Evolutionary conservation across 1,284 basidiomycete species (phyloP), one percentile per base, ranked within the genome.

Genomic region (Cutaneotrichosporon dermatis): DNA sequence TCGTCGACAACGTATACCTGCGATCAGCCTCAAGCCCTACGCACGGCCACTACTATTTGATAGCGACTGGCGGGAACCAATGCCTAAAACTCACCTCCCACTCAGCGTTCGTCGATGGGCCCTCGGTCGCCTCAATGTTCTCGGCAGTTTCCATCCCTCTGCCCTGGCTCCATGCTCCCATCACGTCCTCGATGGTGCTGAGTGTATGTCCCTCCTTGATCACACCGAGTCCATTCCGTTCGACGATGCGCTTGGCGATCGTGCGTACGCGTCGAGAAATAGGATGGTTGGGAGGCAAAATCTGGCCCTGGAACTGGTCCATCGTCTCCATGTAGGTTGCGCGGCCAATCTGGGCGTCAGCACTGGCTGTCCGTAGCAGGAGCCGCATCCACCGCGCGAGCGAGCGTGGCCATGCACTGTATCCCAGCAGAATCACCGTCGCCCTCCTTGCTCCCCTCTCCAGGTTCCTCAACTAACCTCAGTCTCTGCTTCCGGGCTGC

Each of bases 1-100:
- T 93, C 88, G 63, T 91, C 82, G 55, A 95, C 88, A 1, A 96
- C 90, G 55, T 90, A 81, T 0, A 96, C 82, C 66, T 89, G 64
- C 67, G 54, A 6, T 73, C 60, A 57, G 49, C 48, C 25, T 36
- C 25, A 25, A 25, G 25, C 25, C 25, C 25, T 25, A 25, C 25
- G 25, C 25, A 25, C 25, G 25, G 25, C 25, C 25, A 25, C 25
- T 25, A 25, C 25, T 25, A 25, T 25, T 25, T 25, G 25, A 25
- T 25, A 25, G 25, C 25, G 25, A 25, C 25, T 25, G 25, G 25
- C 25, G 25, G 25, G 25, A 25, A 25, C 25, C 25, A 25, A 25
- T 25, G 25, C 25, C 25, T 25, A 25, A 25, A 25, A 25, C 74
- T 61, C 61, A 74, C 75, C 70, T 79, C 78, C 76, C 76, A 78